Base-by-base conservation (phyloP, 331 rosid species). In the Ulmus americana region DNA sequence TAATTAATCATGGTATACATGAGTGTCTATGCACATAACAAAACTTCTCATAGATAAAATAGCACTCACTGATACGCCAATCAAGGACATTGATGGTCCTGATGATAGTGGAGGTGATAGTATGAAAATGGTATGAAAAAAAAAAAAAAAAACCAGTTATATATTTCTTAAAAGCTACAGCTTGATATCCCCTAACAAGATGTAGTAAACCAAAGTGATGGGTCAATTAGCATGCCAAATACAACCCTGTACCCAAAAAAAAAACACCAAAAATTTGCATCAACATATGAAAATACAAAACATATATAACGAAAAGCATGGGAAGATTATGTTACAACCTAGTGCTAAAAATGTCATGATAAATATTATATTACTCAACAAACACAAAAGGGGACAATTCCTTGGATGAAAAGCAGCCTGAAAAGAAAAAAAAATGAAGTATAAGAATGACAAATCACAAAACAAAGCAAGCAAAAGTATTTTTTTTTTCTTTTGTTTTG, bases 331-430 rank as follows among this genome's bases (percentile, higher is more conserved):
- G 57, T 59, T 63, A 84, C 2, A 53, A 88, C 97, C 97, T 91
- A 0, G 95, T 91, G 86, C 97, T 91, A 0, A 91, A 77, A 15
- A 86, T 91, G 84, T 88, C 88, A 6, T 96, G 97, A 78, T 91
- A 95, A 71, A 91, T 91, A 28, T 86, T 91, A 74, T 91, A 90
- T 69, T 90, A 94, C 81, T 88, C 86, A 3, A 94, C 85, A 80
- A 88, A 88, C 70, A 88, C 95, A 61, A 90, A 90, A 90, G 0
- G 96, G 97, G 11, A 90, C 96, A 73, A 90, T 91, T 55, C 96
- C 97, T 73, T 91, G 97, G 0, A 96, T n/a, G 97, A 62, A 91
- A 88, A 35, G 97, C 97, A 20, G 97, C 96, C 97, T 88, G 80
- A 68, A 71, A 63, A 9, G 7, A 7, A 6, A 20, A 57, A 57